A percentile compares a stretch with the other conserved stretches of the same genome.
phyloP scores from a whole-genome alignment of 257 asterid species.

The Leonotis leonurus region DNA sequence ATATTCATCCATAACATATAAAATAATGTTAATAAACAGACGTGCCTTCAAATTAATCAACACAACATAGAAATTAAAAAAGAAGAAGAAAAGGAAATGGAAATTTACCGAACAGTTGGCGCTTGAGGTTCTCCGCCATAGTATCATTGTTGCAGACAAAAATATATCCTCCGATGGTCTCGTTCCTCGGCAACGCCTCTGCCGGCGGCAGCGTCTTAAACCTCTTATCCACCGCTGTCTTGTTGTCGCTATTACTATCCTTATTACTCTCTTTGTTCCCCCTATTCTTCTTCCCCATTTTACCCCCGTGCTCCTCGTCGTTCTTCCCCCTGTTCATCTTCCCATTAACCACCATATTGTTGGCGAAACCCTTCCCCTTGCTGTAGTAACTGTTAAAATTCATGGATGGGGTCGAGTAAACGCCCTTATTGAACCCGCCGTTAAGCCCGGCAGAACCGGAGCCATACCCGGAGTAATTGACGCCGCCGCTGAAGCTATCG shows the following conservation, averaged over 20 bases:
- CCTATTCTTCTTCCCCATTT: slow-evolving; percentile 61
- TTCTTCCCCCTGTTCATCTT: slow-evolving; percentile 42
- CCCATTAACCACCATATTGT: slow-evolving; percentile 34
- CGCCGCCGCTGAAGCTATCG: slow-evolving; percentile 1
- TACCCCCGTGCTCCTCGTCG: slow-evolving; percentile 47
- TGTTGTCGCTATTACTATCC: slow-evolving; percentile 35
- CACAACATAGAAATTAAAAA: too few species aligned
- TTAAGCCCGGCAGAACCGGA: slow-evolving; percentile 41
- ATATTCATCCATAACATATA: too few species aligned
- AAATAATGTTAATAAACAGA: too few species aligned
- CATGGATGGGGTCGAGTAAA: slow-evolving; percentile 45
- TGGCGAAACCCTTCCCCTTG: slow-evolving; percentile 36
- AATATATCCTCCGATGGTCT: slow-evolving; percentile 89
- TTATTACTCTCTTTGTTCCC: slow-evolving; percentile 38
- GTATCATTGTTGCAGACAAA: slow-evolving; percentile 98
- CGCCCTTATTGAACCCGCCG: slow-evolving; percentile 89
- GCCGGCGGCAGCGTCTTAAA: slow-evolving; percentile 94
- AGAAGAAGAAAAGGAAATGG: too few species aligned
- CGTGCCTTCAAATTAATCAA: too few species aligned
- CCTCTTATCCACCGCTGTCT: slow-evolving; percentile 68
- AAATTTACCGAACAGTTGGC: slow-evolving; percentile 75
- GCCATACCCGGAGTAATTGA: slow-evolving; percentile 39
- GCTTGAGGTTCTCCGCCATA: slow-evolving; percentile 90
- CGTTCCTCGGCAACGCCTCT: slow-evolving; percentile 87
- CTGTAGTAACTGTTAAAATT: slow-evolving; percentile 35